Percentiles rank a stretch among this genome's conserved stretches.
These are phyloP conservation scores for Boletus tylopilopsis DNA, from an alignment of 768 basidiomycete genomes.

Conservation along the genomic window DNA sequence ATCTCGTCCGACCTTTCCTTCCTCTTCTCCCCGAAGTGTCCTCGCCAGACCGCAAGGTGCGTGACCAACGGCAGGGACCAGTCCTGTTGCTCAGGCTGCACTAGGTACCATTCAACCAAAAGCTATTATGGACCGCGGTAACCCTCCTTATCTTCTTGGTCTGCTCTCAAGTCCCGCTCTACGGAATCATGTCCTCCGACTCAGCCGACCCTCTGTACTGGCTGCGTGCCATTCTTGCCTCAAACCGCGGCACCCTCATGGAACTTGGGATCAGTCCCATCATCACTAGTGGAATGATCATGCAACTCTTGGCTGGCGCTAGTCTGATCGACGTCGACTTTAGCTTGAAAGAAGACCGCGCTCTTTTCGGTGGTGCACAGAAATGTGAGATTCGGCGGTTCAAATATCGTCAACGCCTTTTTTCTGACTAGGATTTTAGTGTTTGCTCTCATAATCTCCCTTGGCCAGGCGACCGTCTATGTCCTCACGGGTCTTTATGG, in stretches of 20 bases:
- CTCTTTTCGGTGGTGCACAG: conserved; percentile 93
- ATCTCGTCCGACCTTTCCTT: conserved; percentile 97
- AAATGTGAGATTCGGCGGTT: conserved; percentile 62
- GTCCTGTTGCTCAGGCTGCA: conserved; percentile 1
- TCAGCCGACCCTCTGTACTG: conserved; percentile 98
- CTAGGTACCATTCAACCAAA: conserved; percentile 97
- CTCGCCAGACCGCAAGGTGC: conserved; percentile 94
- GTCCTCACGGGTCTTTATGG: conserved; percentile 97
- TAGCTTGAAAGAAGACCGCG: conserved; percentile 93
- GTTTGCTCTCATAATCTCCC: conserved; percentile 93
- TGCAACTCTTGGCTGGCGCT: conserved; percentile 97
- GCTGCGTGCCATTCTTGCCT: conserved; percentile 99
- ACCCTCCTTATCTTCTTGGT: conserved; percentile 99
- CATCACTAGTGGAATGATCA: conserved; percentile 98
- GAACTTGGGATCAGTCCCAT: conserved; percentile 98
- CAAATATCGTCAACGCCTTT: background rate
- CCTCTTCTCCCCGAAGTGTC: conserved; percentile 96
- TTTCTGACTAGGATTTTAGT: conserved; percentile 45
- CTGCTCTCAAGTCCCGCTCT: conserved; percentile 97
- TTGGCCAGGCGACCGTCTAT: conserved; percentile 96
- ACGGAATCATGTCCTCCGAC: conserved; percentile 99
- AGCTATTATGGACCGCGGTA: conserved; percentile 97
- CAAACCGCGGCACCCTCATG: conserved; percentile 98
- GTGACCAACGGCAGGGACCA: conserved; percentile 10
- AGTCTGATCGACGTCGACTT: conserved; percentile 98